A percentile compares a stretch with the other conserved stretches of the same genome.
Evolutionary conservation across 768 basidiomycete genomes (phyloP).

Genomic region (Omphalotus guepiniiformis): DNA sequence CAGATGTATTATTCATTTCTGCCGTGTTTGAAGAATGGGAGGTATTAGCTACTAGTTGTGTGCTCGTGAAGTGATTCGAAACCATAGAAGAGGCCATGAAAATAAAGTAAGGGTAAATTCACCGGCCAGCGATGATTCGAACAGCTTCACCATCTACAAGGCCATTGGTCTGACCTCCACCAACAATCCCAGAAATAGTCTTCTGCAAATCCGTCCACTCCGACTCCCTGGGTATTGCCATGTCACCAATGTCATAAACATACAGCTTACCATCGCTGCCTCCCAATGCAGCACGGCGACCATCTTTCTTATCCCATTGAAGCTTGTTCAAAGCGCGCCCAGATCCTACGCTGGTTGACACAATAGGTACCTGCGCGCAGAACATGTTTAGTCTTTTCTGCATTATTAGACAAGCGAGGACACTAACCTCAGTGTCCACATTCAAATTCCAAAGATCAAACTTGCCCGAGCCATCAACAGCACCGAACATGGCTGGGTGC

Average conservation of each 20-base stretch:
- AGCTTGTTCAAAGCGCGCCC: slow-evolving; percentile 92
- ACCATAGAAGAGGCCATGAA: neutral
- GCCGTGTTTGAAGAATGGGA: too few species aligned
- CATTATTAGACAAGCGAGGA: slow-evolving; percentile 1
- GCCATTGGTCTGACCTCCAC: slow-evolving; percentile 48
- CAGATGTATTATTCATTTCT: too few species aligned
- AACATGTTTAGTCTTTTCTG: slow-evolving; percentile 6
- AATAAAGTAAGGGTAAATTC: neutral
- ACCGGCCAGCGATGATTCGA: slow-evolving; percentile 30
- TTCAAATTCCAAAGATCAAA: slow-evolving; percentile 99
- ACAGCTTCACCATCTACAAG: slow-evolving; percentile 26
- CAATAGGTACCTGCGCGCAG: slow-evolving; percentile 71
- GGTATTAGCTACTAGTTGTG: too few species aligned
- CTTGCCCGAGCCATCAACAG: slow-evolving; percentile 90
- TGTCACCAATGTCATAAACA: slow-evolving; percentile 93
- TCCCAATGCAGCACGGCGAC: slow-evolving; percentile 84
- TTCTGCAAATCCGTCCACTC: slow-evolving; percentile 95
- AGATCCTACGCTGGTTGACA: slow-evolving; percentile 78
- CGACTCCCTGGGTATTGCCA: slow-evolving; percentile 80
- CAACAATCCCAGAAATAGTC: slow-evolving; percentile 70
- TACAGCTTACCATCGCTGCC: slow-evolving; percentile 91
- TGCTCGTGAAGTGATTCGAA: too few species aligned
- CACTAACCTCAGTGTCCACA: slow-evolving; percentile 86
- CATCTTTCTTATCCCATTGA: slow-evolving; percentile 92
- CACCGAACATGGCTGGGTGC: slow-evolving; percentile 92